Evolutionary conservation across 768 basidiomycete genomes (phyloP), one percentile per base, ranked within the genome.

Genomic region (Pleurotus citrinopileatus): DNA sequence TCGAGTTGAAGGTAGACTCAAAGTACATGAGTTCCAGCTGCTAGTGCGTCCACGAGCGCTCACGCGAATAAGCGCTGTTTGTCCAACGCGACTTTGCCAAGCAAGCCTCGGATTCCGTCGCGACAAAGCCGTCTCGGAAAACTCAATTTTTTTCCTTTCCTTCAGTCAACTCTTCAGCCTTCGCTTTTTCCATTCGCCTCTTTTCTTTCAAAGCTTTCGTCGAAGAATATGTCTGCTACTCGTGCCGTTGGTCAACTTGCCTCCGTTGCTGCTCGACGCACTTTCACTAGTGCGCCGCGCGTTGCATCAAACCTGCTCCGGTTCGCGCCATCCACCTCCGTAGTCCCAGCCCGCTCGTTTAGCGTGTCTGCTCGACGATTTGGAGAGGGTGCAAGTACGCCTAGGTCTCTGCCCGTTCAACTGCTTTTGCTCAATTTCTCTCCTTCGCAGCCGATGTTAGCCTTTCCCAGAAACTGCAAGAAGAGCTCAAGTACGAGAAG

Each of bases 401-500:
- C 55, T 29, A 13, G n/a, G 6, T 47, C 32, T 46, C n/a, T 26
- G n/a, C 26, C 5, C 27, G 6, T n/a, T 32, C 13, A 25, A 28
- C 13, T 56, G n/a, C 19, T 47, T 52, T 27, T 19, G 54, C 10
- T 53, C 60, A 56, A 25, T 61, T 55, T 63, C 53, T 42, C 32
- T 34, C 34, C n/a, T n/a, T n/a, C n/a, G n/a, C 60, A 91, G 91
- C 85, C 55, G 91, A 95, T 66, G 73, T 89, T 27, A 68, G 81
- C 19, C 82, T 98, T 38, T 75, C 84, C 8, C 79, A 87, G 64
- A 91, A 89, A 62, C 75, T 96, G 45, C 68, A 77, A 46, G 84
- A 89, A 66, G 96, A 98, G 74, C 77, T 97, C 61, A 76, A 86
- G 62, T 97, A 89, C 66, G 95, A 99, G 74, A 74, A 81, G 56